Conservation (phyloP, 805 yeast species). For the Pichia phayaonensis region DNA sequence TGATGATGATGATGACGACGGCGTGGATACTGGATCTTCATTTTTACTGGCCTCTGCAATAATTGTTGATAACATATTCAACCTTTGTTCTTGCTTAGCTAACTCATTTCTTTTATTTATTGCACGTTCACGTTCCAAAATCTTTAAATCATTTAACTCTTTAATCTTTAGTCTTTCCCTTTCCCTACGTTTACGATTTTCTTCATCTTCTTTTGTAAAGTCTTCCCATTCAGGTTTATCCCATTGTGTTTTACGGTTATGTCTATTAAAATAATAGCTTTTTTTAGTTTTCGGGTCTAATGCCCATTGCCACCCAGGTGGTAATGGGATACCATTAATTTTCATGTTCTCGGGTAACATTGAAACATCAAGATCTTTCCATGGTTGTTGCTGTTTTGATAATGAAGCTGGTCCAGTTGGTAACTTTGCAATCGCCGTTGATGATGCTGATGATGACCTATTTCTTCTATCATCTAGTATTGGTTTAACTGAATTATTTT, state of each 20-base stretch:
- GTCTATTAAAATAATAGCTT: slow-evolving; percentile 49
- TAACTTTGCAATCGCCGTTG: slow-evolving; percentile 2
- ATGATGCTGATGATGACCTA: slow-evolving; percentile 4
- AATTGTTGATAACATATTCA: slow-evolving; percentile 21
- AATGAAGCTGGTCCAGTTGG: slow-evolving; percentile 10
- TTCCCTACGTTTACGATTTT: slow-evolving; percentile 9
- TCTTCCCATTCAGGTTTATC: slow-evolving; percentile 38
- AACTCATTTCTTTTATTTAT: slow-evolving; percentile 24
- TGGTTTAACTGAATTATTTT: slow-evolving; percentile 15
- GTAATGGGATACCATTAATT: slow-evolving; percentile 34
- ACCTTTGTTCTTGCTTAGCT: slow-evolving; percentile 19
- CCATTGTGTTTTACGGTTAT: slow-evolving; percentile 47
- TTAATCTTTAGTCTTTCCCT: slow-evolving; percentile 21
- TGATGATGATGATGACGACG: neutral
- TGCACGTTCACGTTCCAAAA: slow-evolving; percentile 30
- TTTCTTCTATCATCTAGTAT: slow-evolving; percentile 21
- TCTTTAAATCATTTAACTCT: slow-evolving; percentile 24
- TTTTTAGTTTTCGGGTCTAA: slow-evolving; percentile 37
- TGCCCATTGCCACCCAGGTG: slow-evolving; percentile 63
- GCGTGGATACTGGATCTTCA: neutral
- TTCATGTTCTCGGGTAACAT: slow-evolving; percentile 16
- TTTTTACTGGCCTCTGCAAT: slow-evolving; percentile 19
- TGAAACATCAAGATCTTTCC: slow-evolving; percentile 14
- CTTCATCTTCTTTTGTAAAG: slow-evolving; percentile 1
- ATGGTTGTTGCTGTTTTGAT: slow-evolving; percentile 11